These are phyloP conservation scores for Linum tenue DNA, from an alignment of 345 rosid species.

Conservation along the genomic window DNA sequence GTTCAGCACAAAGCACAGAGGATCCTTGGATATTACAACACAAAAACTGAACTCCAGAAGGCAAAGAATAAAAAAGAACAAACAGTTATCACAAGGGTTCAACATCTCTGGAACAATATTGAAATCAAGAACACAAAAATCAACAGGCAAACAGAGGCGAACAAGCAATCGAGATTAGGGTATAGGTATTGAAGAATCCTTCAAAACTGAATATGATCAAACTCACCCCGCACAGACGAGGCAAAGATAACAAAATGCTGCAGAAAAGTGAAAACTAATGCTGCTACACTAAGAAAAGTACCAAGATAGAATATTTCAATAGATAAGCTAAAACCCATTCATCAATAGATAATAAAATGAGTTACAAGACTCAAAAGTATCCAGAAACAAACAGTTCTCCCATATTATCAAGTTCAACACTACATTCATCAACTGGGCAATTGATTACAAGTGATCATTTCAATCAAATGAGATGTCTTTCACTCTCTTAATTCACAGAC, in stretches of 20 bases:
- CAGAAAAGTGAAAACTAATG: not conserved
- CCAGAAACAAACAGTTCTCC: too few relatives aligned
- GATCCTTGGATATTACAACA: too few relatives aligned
- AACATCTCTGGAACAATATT: not conserved
- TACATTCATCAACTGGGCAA: too few relatives aligned
- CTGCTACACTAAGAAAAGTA: not conserved
- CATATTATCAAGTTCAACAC: too few relatives aligned
- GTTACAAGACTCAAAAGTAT: too few relatives aligned
- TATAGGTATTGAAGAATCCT: not conserved
- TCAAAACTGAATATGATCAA: too few relatives aligned
- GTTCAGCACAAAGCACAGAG: too few relatives aligned
- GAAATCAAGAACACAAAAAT: not conserved
- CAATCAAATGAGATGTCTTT: not conserved
- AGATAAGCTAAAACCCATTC: too few relatives aligned
- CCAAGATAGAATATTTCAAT: too few relatives aligned
- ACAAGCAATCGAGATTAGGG: not conserved
- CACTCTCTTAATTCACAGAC: not conserved
- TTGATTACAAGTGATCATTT: too few relatives aligned
- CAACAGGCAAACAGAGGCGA: not conserved
- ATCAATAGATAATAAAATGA: too few relatives aligned
- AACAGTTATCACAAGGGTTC: not conserved
- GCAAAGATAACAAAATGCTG: not conserved
- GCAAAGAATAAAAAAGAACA: not conserved
- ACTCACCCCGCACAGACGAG: constrained; percentile 40
- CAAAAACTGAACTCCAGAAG: not conserved